These are phyloP conservation scores for Phyllosticta ampelicida DNA, from an alignment of 2,329 filamentous ascomycete species.

Conservation along the genomic window DNA sequence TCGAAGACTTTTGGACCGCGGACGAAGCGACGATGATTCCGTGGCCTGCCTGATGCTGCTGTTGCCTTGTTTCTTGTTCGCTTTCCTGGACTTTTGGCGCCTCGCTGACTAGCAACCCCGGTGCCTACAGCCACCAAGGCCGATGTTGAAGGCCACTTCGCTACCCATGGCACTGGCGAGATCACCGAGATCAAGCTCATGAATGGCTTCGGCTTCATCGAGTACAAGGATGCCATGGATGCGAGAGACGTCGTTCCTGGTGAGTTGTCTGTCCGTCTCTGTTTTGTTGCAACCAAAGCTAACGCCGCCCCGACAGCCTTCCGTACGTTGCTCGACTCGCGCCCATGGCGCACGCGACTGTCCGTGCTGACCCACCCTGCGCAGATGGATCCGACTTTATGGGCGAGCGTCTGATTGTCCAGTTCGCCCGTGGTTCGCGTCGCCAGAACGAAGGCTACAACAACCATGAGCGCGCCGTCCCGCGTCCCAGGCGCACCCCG, in stretches of 20 bases:
- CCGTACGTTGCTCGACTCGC: slow-evolving; percentile 36
- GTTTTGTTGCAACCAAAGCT: slow-evolving; percentile 15
- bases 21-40: background rate
- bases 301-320: slow-evolving; percentile 35
- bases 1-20: background rate
- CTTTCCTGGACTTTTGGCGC: slow-evolving; percentile 14
- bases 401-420: slow-evolving; percentile 92
- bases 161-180: slow-evolving; percentile 88
- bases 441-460: slow-evolving; percentile 54
- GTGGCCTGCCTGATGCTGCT: background rate
- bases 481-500: slow-evolving; percentile 83
- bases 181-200: slow-evolving; percentile 99
- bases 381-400: slow-evolving; percentile 95
- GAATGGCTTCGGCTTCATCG: slow-evolving; percentile 99
- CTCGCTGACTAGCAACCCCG: slow-evolving; percentile 36
- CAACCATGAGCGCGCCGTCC: slow-evolving; percentile 53
- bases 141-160: slow-evolving; percentile 93
- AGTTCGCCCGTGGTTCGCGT: slow-evolving; percentile 87
- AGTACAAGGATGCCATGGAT: slow-evolving; percentile 98
- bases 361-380: slow-evolving; percentile 9
- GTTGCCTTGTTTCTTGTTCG: slow-evolving; percentile 6
- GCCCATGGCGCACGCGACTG: background rate
- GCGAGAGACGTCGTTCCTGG: slow-evolving; percentile 96
- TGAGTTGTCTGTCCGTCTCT: slow-evolving; percentile 39
- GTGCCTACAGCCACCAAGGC: slow-evolving; percentile 72